phyloP scores from a whole-genome alignment of 352 stramenopile species.

The Pythium oligandrum region DNA sequence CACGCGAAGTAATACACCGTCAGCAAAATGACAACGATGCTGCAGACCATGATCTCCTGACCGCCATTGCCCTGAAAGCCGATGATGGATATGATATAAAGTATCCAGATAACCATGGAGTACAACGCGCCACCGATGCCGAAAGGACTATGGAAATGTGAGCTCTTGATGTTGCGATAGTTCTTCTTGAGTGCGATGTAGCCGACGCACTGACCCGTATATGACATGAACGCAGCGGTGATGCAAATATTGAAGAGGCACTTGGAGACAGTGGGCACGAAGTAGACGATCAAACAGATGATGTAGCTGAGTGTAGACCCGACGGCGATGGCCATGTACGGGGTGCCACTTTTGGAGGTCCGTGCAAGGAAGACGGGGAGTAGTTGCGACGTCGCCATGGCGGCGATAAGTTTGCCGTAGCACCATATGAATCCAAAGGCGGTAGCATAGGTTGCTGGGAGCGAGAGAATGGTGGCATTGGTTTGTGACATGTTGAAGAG shows the following conservation, averaged over 20 bases:
- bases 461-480: slow-evolving; percentile 9
- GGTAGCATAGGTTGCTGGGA: slow-evolving; percentile 17
- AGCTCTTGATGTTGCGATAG: slow-evolving; percentile 5
- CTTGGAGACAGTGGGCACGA: slow-evolving; percentile 1
- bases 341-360: slow-evolving; percentile 5
- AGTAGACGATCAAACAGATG: slow-evolving; percentile 7
- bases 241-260: slow-evolving; percentile 15
- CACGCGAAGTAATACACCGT: slow-evolving; percentile 18
- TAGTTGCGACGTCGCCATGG: slow-evolving; percentile 5
- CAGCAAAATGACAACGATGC: slow-evolving; percentile 3
- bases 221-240: slow-evolving; percentile 10
- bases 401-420: slow-evolving; percentile 8
- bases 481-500: slow-evolving; percentile 7
- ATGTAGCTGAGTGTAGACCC: slow-evolving; percentile 7
- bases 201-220: slow-evolving; percentile 13
- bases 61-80: slow-evolving; percentile 18
- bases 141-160: slow-evolving; percentile 12
- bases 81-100: slow-evolving; percentile 11
- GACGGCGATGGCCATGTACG: slow-evolving; percentile 2
- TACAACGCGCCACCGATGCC: slow-evolving; percentile 13
- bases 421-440: slow-evolving; percentile 21
- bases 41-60: slow-evolving; percentile 10
- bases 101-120: slow-evolving; percentile 9
- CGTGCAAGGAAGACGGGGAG: slow-evolving; percentile 1
- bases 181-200: slow-evolving; percentile 9